phyloP scores from a whole-genome alignment of 805 yeast species.

The Scheffersomyces amazonensis region DNA sequence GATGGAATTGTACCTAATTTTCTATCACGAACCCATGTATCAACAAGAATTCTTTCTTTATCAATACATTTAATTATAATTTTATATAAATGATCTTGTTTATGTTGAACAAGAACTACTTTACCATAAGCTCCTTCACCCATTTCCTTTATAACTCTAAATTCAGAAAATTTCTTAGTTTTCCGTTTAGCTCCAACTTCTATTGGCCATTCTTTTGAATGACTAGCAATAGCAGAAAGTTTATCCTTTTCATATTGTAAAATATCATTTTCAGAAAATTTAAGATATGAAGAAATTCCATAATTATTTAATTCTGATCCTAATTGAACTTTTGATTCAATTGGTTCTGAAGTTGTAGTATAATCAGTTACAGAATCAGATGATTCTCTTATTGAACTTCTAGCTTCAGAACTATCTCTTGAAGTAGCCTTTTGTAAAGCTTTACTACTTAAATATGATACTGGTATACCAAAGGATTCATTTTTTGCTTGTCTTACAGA shows the following conservation, averaged over 20 bases:
- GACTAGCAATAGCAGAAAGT: slow-evolving; percentile 30
- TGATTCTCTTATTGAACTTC: not conserved
- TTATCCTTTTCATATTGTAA: slow-evolving; percentile 44
- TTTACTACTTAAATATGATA: not conserved
- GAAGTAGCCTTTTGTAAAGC: not conserved
- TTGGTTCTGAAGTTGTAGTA: slow-evolving; percentile 2
- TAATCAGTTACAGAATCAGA: not conserved
- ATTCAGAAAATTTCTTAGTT: slow-evolving; percentile 69
- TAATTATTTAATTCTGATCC: slow-evolving; percentile 7
- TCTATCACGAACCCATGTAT: slow-evolving; percentile 96
- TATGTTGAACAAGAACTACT: slow-evolving; percentile 75
- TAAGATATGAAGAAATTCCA: slow-evolving; percentile 16
- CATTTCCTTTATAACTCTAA: slow-evolving; percentile 67
- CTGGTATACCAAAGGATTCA: slow-evolving; percentile 8
- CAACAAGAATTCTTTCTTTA: slow-evolving; percentile 90
- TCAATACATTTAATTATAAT: slow-evolving; percentile 86
- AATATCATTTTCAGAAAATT: slow-evolving; percentile 41
- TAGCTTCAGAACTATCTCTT: not conserved
- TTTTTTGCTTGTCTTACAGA: slow-evolving; percentile 16
- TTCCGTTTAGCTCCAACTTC: slow-evolving; percentile 66
- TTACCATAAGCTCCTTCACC: slow-evolving; percentile 98
- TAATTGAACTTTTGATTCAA: no score
- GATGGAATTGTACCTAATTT: slow-evolving; percentile 90
- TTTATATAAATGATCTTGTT: slow-evolving; percentile 56
- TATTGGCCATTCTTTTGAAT: slow-evolving; percentile 46